A percentile compares a stretch with the other conserved stretches of the same genome.
phyloP scores from a whole-genome alignment of 352 stramenopile species.

The Globisporangium nodosum region DNA sequence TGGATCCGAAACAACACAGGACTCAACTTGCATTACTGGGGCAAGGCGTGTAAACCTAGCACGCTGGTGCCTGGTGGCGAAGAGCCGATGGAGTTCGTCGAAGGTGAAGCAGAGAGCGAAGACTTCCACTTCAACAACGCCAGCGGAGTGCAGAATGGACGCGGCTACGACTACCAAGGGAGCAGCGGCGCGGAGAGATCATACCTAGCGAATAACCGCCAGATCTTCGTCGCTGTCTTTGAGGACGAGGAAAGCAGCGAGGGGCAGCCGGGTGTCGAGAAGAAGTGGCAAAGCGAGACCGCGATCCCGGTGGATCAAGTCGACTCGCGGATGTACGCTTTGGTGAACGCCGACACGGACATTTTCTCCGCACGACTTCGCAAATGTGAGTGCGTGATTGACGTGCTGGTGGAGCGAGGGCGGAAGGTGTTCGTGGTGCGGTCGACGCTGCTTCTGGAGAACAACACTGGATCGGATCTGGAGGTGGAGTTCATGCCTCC shows the following conservation, averaged over 20 bases:
- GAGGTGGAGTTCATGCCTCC: slow-evolving; percentile 79
- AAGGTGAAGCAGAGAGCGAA: slow-evolving; percentile 4
- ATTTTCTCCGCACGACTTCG: slow-evolving; percentile 33
- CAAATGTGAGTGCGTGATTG: slow-evolving; percentile 84
- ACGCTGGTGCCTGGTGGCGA: slow-evolving; percentile 46
- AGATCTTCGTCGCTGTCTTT: slow-evolving; percentile 65
- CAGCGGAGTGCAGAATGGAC: neutral
- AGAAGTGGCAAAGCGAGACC: slow-evolving; percentile 69
- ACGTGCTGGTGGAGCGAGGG: slow-evolving; percentile 79
- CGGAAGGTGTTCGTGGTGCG: slow-evolving; percentile 86
- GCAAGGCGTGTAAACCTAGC: slow-evolving; percentile 45
- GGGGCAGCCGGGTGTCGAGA: slow-evolving; percentile 19
- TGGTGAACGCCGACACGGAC: slow-evolving; percentile 62
- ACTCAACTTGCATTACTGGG: slow-evolving; percentile 72
- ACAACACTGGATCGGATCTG: slow-evolving; percentile 79
- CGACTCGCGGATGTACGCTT: slow-evolving; percentile 77
- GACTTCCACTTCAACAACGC: slow-evolving; percentile 4
- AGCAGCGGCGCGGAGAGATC: slow-evolving; percentile 13
- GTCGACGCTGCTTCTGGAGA: slow-evolving; percentile 74
- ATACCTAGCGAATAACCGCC: slow-evolving; percentile 24
- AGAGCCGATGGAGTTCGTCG: slow-evolving; percentile 59
- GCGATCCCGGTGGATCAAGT: slow-evolving; percentile 79
- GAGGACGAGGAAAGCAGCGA: slow-evolving; percentile 40
- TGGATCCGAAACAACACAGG: slow-evolving; percentile 86
- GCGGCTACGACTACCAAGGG: slow-evolving; percentile 1